Base-by-base conservation (phyloP, 2,329 filamentous ascomycete species). In the Cadophora gregata region DNA sequence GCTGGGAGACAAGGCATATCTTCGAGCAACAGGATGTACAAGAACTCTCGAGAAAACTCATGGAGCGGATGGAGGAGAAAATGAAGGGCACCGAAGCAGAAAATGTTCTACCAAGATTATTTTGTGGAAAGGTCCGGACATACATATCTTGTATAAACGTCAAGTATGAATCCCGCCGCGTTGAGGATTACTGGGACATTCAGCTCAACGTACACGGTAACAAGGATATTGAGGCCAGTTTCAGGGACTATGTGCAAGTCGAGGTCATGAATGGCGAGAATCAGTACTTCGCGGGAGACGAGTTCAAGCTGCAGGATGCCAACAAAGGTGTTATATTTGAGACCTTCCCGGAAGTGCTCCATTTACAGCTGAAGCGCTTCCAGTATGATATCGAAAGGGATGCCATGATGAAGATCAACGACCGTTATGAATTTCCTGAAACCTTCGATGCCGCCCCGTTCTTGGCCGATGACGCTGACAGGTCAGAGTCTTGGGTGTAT, bases 21-120 rank as follows among this genome's bases (percentile, higher is more conserved):
- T 99, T 99, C 74, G 95, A 98, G 80, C 96, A 99, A 78, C 96
- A 99, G 79, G 96, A 99, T 79, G 96, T 99, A 9, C 96, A 99
- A 78, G 96, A 99, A 78, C 83, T 99, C 38, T 98, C 94, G 38
- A 88, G 96, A 65, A 97, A 98, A 78, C 84, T 99, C 69, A 99
- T 99, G 92, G 96, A 99, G 80, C 90, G 93, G 67, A 90, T 99
- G 81, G 96, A 99, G 77, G 92, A 96, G 76, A 95, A 92, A 78
- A 99, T 99, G 96, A 99, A 99, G 80, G 95, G 93, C 55, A 98
- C 96, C 1, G 88, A 91, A 60, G 92, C 93, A 14, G 93, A 98
- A 77, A 96, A 95, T 72, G 91, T 93, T 1, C 84, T 99, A 9
- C 89, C 94, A 0, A 89, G 92, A 69, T 91, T 99, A 82, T 98